Evolutionary conservation across 2,329 filamentous ascomycete species (phyloP).

Genomic region (Aureobasidium subglaciale): DNA sequence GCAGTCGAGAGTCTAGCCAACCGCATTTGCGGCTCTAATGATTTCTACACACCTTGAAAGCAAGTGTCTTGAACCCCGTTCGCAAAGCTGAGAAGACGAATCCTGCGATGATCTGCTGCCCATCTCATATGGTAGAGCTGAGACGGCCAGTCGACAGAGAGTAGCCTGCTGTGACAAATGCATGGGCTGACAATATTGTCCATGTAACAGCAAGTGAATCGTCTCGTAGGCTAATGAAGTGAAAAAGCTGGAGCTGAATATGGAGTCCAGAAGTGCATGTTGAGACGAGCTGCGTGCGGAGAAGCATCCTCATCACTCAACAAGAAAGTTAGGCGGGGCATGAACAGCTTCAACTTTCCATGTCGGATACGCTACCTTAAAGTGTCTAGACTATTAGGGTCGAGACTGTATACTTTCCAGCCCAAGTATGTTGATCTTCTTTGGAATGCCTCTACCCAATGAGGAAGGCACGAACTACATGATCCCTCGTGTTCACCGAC

Average conservation of each 20-base stretch:
- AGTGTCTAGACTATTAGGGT: background rate
- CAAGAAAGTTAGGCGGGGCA: conserved; percentile 3
- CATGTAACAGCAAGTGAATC: background rate
- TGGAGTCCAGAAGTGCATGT: conserved; percentile 10
- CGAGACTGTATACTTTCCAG: background rate
- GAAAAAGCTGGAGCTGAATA: conserved; percentile 9
- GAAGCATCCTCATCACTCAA: background rate
- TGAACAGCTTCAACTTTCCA: background rate
- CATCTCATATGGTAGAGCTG: too few species aligned
- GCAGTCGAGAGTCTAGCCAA: too few species aligned
- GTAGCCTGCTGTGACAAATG: background rate
- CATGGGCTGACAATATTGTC: background rate
- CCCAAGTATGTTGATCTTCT: background rate
- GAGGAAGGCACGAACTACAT: background rate
- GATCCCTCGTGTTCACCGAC: background rate
- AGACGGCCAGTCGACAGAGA: too few species aligned
- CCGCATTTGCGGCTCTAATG: too few species aligned
- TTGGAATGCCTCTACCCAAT: background rate
- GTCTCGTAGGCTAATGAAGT: conserved; percentile 5
- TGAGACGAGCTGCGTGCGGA: conserved; percentile 6
- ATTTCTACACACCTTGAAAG: too few species aligned
- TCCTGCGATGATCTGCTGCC: too few species aligned
- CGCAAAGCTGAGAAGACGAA: too few species aligned
- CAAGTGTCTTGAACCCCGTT: too few species aligned
- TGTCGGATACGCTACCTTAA: background rate